A percentile compares a stretch with the other conserved stretches of the same genome.
phyloP scores from a whole-genome alignment of 257 asterid species.

The Jaltomata sinuosa region DNA sequence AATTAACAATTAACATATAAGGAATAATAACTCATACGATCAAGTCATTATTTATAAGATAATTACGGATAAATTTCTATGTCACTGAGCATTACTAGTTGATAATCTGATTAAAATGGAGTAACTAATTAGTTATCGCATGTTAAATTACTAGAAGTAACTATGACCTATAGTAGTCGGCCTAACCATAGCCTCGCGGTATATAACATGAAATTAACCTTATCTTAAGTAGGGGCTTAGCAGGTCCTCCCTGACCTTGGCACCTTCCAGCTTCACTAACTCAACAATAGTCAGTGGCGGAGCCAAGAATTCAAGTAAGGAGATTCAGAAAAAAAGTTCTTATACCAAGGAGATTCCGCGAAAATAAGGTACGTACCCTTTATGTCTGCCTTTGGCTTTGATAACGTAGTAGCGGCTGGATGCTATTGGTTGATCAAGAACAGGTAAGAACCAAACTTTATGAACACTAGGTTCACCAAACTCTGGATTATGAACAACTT shows the following conservation, averaged over 20 bases:
- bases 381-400: conserved; percentile 55
- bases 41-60: neutral
- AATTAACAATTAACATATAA: neutral
- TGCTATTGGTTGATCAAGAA: conserved; percentile 55
- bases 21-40: neutral
- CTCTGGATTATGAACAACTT: conserved; percentile 49
- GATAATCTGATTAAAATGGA: neutral
- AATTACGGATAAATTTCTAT: neutral
- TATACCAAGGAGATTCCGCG: too few species aligned
- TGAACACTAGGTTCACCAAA: conserved; percentile 36
- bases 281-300: neutral
- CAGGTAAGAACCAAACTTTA: conserved; percentile 75
- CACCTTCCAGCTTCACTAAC: neutral
- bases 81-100: neutral
- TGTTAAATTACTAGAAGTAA: neutral
- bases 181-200: neutral
- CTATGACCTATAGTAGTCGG: too few species aligned
- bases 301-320: neutral
- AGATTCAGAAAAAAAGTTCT: too few species aligned
- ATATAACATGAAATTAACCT: neutral
- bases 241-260: neutral
- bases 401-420: conserved; percentile 60
- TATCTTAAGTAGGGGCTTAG: neutral
- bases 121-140: neutral
- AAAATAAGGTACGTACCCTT: conserved; percentile 41